Evolutionary conservation across 2,329 filamentous ascomycete genomes (phyloP).

Genomic region (Beauveria rudraprayagi): DNA sequence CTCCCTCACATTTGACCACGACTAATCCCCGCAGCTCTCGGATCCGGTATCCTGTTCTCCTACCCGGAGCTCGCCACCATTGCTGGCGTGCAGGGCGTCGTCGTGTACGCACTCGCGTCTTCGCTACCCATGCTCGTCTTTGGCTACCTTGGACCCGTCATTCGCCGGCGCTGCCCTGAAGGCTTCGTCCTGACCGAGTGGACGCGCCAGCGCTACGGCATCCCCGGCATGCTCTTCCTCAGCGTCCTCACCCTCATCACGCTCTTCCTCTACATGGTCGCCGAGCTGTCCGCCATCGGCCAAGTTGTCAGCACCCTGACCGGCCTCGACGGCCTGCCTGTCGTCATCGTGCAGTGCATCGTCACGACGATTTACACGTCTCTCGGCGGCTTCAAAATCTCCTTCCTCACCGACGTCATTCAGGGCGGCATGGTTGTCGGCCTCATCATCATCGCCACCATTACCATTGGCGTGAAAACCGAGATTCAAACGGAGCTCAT

Average conservation of each 20-base stretch:
- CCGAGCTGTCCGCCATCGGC: conserved; percentile 72
- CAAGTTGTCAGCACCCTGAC: conserved; percentile 70
- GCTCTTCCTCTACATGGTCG: conserved; percentile 80
- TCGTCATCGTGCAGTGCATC: conserved; percentile 68
- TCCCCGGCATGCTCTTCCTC: conserved; percentile 60
- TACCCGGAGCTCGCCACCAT: conserved; percentile 77
- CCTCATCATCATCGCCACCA: conserved; percentile 66
- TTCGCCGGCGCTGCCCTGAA: conserved; percentile 70
- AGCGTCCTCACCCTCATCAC: conserved; percentile 73
- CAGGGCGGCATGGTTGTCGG: conserved; percentile 71
- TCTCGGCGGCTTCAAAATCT: conserved; percentile 74
- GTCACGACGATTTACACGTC: conserved; percentile 81
- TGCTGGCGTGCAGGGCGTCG: conserved; percentile 67
- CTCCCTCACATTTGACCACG: conserved; percentile 11
- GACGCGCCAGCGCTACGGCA: conserved; percentile 71
- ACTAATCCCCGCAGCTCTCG: conserved; percentile 60
- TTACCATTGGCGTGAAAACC: conserved; percentile 69
- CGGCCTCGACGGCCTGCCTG: conserved; percentile 63
- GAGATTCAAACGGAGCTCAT: conserved; percentile 63
- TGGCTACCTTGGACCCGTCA: conserved; percentile 65
- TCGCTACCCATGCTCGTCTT: conserved; percentile 67
- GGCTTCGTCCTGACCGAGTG: conserved; percentile 81
- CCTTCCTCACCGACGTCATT: conserved; percentile 75
- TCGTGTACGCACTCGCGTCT: conserved; percentile 68
- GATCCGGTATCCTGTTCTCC: conserved; percentile 74